Percentiles rank a stretch among this genome's conserved stretches.
phyloP scores from a whole-genome alignment of 2,329 filamentous ascomycete genomes.

The Cladorrhinum sp. region DNA sequence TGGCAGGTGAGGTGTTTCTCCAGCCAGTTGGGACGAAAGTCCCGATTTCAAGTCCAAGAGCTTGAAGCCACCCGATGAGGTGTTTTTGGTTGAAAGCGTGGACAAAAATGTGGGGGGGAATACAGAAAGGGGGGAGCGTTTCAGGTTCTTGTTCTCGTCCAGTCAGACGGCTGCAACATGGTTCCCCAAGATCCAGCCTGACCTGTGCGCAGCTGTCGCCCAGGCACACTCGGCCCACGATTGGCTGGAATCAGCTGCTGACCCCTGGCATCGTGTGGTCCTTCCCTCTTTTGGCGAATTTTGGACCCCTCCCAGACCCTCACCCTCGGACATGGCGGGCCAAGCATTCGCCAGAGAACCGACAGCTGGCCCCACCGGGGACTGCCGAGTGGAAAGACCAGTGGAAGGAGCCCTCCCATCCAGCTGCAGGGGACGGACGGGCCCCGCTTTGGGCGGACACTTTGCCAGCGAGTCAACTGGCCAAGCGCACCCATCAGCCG shows the following conservation, averaged over 20 bases:
- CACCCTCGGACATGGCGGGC: background rate
- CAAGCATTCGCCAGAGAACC: background rate
- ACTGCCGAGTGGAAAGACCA: background rate
- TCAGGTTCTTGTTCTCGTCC: conserved; percentile 25
- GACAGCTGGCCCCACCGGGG: conserved; percentile 1
- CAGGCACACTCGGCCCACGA: conserved; percentile 19
- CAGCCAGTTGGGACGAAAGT: conserved; percentile 5
- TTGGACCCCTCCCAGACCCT: background rate
- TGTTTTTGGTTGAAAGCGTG: background rate
- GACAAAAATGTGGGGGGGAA: background rate
- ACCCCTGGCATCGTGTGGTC: conserved; percentile 5
- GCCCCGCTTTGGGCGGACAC: no score
- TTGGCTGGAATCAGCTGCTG: conserved; percentile 16
- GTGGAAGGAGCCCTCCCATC: background rate
- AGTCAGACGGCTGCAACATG: conserved; percentile 20
- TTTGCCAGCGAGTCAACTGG: background rate
- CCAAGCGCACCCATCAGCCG: background rate
- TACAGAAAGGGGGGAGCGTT: conserved; percentile 24
- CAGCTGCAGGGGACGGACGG: no score
- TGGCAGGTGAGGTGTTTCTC: background rate
- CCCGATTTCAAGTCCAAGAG: no score
- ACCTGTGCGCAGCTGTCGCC: conserved; percentile 10
- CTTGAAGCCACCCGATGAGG: no score
- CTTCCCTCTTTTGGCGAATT: conserved; percentile 8
- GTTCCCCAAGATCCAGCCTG: conserved; percentile 25